Base-by-base conservation (phyloP, 2,329 filamentous ascomycete genomes). In the Ilyonectria sp. region DNA sequence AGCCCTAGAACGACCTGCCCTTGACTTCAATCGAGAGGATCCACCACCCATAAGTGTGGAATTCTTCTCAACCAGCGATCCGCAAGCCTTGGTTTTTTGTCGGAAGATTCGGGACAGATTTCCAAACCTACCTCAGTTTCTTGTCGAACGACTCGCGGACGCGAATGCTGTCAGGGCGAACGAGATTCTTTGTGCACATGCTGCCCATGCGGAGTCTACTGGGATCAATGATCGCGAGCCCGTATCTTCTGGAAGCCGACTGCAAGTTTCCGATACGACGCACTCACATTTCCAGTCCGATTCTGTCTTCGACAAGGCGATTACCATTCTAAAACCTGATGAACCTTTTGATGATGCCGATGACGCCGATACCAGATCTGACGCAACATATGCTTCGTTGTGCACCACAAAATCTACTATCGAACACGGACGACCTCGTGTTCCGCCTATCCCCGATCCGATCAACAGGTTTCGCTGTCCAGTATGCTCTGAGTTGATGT, bases 101-200 rank as follows among this genome's bases (percentile, higher is more conserved):
- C 57, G 33, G 23, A 60, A 60, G 46, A 52, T 60, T 15, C 29
- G 46, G 19, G 46, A 60, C 7, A 17, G 46, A 6, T 60, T 60
- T 2, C 33, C 31, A 1, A 5, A 17, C 1, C 57, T 60, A 1
- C 57, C 57, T 5, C 52, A 13, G 11, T 60, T 50, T 52, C 57
- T 60, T 2, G 57, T 60, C 17, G 57, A 60, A 46, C 40, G 57
- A 2, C 46, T 60, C 6, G 57, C 44, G 0, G 33, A 50, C 37
- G 46, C 57, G 15, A 60, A 60, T 11, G 26, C 21, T 8, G 6
- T 5, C 17, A n/a, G 57, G 7, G 31, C 46, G 2, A 21, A 13
- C 6, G 11, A 4, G 15, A 19, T 46, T 21, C 4, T 11, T 46
- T 1, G 26, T 26, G 26, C 26, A 26, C 26, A 26, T 26, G 26